These are phyloP conservation scores for Hyphopichia homilentoma DNA, from an alignment of 805 yeast genomes.

Conservation along the genomic window DNA sequence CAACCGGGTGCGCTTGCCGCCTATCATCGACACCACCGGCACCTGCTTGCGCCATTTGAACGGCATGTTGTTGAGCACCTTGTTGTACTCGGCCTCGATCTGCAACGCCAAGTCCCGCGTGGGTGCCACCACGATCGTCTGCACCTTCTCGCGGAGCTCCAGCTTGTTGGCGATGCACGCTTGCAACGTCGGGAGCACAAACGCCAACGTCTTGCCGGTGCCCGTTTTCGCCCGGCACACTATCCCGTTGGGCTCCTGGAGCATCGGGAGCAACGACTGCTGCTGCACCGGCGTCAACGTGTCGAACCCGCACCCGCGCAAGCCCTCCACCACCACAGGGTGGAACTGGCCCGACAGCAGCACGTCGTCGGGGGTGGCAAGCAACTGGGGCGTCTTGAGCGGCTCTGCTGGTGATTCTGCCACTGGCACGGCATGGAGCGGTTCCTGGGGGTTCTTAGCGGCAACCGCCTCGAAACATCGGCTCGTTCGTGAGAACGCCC, in stretches of 20 bases:
- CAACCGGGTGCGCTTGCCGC: slow-evolving; percentile 50
- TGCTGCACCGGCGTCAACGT: slow-evolving; percentile 69
- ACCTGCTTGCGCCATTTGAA: slow-evolving; percentile 11
- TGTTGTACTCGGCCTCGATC: slow-evolving; percentile 61
- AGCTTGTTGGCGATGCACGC: slow-evolving; percentile 37
- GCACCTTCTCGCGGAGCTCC: slow-evolving; percentile 17
- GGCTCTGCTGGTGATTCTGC: too few species aligned
- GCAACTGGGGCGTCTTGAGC: too few species aligned
- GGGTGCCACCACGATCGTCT: slow-evolving; percentile 72
- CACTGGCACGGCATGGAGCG: too few species aligned
- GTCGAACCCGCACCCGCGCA: slow-evolving; percentile 42
- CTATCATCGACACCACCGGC: slow-evolving; percentile 50
- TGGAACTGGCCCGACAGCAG: slow-evolving; percentile 5
- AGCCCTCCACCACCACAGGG: slow-evolving; percentile 22
- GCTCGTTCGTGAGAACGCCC: too few species aligned
- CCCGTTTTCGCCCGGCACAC: slow-evolving; percentile 93
- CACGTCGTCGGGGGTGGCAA: neutral
- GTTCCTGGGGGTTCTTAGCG: too few species aligned
- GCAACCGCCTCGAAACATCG: too few species aligned
- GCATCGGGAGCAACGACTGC: slow-evolving; percentile 54
- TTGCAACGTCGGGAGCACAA: slow-evolving; percentile 75
- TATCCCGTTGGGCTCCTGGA: slow-evolving; percentile 54
- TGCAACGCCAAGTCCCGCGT: slow-evolving; percentile 90
- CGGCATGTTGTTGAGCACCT: slow-evolving; percentile 30
- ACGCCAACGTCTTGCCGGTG: slow-evolving; percentile 91